Evolutionary conservation across 2,329 filamentous ascomycete species (phyloP).

Genomic region (Alternaria angustiovoidea): DNA sequence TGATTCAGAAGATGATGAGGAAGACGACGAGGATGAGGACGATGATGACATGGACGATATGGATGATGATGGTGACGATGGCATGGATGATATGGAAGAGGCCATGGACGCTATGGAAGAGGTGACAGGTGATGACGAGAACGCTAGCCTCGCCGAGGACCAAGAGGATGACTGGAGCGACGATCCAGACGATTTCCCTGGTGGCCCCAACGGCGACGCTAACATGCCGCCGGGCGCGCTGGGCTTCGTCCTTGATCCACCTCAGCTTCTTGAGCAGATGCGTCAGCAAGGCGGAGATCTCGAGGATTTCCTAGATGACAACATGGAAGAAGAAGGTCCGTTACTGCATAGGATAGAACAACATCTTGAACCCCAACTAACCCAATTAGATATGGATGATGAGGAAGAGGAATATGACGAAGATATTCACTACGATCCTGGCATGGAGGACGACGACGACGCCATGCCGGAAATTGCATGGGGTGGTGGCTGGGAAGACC

Average conservation of each 20-base stretch:
- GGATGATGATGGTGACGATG: conserved; percentile 51
- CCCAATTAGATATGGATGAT: conserved; percentile 57
- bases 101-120: conserved; percentile 49
- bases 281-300: conserved; percentile 55
- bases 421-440: conserved; percentile 66
- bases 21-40: conserved; percentile 63
- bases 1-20: conserved; percentile 63
- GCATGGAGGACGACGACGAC: conserved; percentile 58
- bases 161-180: conserved; percentile 55
- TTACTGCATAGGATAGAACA: conserved; percentile 40
- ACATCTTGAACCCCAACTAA: conserved; percentile 43
- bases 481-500: conserved; percentile 63
- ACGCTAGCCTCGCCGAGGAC: conserved; percentile 54
- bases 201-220: conserved; percentile 60
- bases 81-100: conserved; percentile 54
- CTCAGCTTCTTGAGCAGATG: conserved; percentile 48
- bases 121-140: conserved; percentile 58
- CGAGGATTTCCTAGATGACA: conserved; percentile 64
- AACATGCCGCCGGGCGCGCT: conserved; percentile 56
- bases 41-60: conserved; percentile 54
- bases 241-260: conserved; percentile 48
- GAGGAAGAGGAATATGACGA: conserved; percentile 76
- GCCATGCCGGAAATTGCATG: conserved; percentile 55
- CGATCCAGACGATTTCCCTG: conserved; percentile 56
- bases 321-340: conserved; percentile 67